A percentile compares a stretch with the other conserved stretches of the same genome.
phyloP scores from a whole-genome alignment of 371 early-diverging fungal species.

The Umbelopsis sp. region DNA sequence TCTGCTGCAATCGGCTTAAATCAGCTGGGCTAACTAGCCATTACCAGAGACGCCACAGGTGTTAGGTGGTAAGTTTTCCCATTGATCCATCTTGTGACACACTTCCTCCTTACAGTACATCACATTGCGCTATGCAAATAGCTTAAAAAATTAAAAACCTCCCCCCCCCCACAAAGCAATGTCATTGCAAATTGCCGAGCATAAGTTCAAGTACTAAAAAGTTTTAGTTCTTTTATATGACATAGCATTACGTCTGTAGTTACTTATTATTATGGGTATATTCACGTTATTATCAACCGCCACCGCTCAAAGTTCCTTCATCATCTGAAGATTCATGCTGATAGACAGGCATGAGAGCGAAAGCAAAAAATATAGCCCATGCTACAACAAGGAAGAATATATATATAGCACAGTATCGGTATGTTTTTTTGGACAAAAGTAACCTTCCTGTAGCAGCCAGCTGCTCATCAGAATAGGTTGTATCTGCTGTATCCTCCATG shows the following conservation, averaged over 20 bases:
- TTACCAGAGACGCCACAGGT: not conserved
- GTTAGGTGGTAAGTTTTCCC: not conserved
- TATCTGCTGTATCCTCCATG: not conserved
- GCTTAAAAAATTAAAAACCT: no score
- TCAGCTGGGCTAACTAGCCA: no score
- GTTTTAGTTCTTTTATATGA: no score
- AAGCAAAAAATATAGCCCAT: constrained; percentile 46
- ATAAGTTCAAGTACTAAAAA: no score
- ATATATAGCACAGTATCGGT: constrained; percentile 32
- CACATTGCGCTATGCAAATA: no score
- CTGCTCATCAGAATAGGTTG: not conserved
- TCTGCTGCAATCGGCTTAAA: no score
- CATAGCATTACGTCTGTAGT: no score
- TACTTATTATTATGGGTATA: not conserved
- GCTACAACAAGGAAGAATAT: constrained; percentile 42
- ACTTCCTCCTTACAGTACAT: no score
- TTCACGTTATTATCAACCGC: not conserved
- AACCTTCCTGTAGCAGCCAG: constrained; percentile 32
- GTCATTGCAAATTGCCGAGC: no score
- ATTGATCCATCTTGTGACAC: not conserved
- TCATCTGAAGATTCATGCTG: constrained; percentile 30
- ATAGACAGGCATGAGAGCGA: constrained; percentile 54
- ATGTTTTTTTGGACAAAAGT: constrained; percentile 30
- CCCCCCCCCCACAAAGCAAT: no score
- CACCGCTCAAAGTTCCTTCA: not conserved